phyloP scores from a whole-genome alignment of 2,329 filamentous ascomycete species.

The Exophiala calicioides region DNA sequence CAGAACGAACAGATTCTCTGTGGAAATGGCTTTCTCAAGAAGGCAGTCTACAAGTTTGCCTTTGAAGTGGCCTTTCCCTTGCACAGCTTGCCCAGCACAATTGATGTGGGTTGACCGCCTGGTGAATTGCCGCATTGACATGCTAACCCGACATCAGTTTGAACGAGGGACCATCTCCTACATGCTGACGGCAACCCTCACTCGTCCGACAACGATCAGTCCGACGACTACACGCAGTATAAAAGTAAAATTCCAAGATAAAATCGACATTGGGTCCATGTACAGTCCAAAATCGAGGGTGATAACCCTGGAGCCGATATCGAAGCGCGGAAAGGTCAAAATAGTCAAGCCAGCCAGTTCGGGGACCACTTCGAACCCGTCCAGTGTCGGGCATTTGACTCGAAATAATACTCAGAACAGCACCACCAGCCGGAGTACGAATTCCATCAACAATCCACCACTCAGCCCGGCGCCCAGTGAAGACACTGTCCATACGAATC shows the following conservation, averaged over 20 bases:
- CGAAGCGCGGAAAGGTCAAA: slow-evolving; percentile 67
- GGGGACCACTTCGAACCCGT: slow-evolving; percentile 46
- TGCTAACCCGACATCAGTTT: slow-evolving; percentile 63
- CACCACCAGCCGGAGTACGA: slow-evolving; percentile 26
- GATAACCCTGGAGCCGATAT: slow-evolving; percentile 84
- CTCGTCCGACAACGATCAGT: slow-evolving; percentile 81
- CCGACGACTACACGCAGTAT: slow-evolving; percentile 78
- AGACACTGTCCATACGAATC: slow-evolving; percentile 68
- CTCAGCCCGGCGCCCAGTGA: slow-evolving; percentile 62
- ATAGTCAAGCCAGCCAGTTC: slow-evolving; percentile 49
- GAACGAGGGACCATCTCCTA: slow-evolving; percentile 93
- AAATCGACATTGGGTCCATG: slow-evolving; percentile 79
- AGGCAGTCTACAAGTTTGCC: slow-evolving; percentile 66
- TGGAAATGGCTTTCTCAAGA: slow-evolving; percentile 63
- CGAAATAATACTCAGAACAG: slow-evolving; percentile 32
- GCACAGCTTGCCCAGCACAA: slow-evolving; percentile 73
- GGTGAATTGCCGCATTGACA: slow-evolving; percentile 11
- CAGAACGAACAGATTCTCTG: slow-evolving; percentile 66
- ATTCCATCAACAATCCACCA: slow-evolving; percentile 41
- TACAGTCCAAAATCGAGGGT: slow-evolving; percentile 73
- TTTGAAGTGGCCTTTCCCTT: slow-evolving; percentile 64
- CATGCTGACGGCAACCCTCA: slow-evolving; percentile 84
- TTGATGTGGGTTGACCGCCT: slow-evolving; percentile 69
- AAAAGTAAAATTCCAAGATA: slow-evolving; percentile 77
- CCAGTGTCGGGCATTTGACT: slow-evolving; percentile 48